These are phyloP conservation scores for Mikania micrantha DNA, from an alignment of 129 eudicot species.

Conservation along the genomic window DNA sequence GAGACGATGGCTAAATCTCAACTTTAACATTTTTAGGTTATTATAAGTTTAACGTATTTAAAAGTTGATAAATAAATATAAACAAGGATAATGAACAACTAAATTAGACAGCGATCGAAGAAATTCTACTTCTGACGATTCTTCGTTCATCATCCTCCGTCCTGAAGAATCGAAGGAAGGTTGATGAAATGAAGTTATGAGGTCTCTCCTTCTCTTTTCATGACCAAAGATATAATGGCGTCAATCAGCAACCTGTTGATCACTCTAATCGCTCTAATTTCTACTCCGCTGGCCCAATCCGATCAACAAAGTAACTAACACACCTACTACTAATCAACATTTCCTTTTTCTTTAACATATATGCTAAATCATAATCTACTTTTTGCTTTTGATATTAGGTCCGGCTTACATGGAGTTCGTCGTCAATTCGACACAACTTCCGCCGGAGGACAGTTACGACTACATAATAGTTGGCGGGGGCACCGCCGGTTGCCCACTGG, in stretches of 20 bases:
- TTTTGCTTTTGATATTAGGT: slow-evolving; percentile 30
- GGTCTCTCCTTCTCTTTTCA: no score
- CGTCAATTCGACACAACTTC: slow-evolving; percentile 62
- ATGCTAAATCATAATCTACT: background rate
- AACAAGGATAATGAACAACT: no score
- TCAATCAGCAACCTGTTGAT: slow-evolving; percentile 16
- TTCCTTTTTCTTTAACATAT: background rate
- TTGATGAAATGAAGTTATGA: no score
- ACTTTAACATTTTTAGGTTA: no score
- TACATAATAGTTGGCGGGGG: slow-evolving; percentile 88
- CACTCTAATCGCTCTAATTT: background rate
- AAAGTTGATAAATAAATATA: no score
- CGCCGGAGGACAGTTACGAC: slow-evolving; percentile 57
- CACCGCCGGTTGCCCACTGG: slow-evolving; percentile 82
- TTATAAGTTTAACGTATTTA: no score
- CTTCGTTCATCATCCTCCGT: no score
- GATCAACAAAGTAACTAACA: slow-evolving; percentile 15
- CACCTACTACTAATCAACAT: background rate
- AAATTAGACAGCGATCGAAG: no score
- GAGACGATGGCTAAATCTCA: no score
- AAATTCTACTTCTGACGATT: no score
- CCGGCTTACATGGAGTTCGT: slow-evolving; percentile 49
- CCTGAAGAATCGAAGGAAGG: no score
- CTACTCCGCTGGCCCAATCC: slow-evolving; percentile 5
- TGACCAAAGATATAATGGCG: slow-evolving; percentile 15